Base-by-base conservation (phyloP, 1,139 yeast species). In the Yamadazyma oceani region DNA sequence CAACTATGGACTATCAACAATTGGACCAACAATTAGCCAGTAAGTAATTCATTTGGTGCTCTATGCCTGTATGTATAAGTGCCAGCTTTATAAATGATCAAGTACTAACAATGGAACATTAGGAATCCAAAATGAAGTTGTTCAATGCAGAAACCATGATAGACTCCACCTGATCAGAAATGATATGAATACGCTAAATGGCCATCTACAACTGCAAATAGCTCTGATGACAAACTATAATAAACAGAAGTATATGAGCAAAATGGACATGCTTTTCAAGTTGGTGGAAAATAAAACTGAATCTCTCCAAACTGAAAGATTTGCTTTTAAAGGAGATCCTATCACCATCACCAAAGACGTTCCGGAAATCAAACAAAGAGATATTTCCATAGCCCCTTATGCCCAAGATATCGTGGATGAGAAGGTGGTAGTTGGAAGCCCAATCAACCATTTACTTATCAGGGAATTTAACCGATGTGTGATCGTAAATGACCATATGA, bases 311-410 rank as follows among this genome's bases (percentile, higher is more conserved):
- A 37, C 44, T 3, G 36, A 43, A 17, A 40, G 41, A 31, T 65
- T 66, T 37, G 35, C 37, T 24, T 66, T 65, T 34, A 36, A 28
- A 16, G 70, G 70, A 2, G 53, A 39, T 1, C 70, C 71, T 0
- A 39, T 53, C 3, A 50, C 51, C 19, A 21, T 22, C 6, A 30
- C 15, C 12, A n/a, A 17, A 9, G 23, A 13, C 12, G 15, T 14
- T 4, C 12, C 30, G 23, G 28, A 23, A 15, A 17, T 5, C 11
- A n/a, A 12, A 8, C 12, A 26, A 23, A 5, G 25, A 3, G 19
- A 22, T 8, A 13, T n/a, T 7, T 22, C 17, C n/a, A 13, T 29
- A 15, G 37, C 33, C 16, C 45, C 48, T 2, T 44, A 26, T 17
- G 25, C 15, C 14, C 17, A 34, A 13, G 13, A 38, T 6, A 15